Evolutionary conservation across 805 yeast genomes (phyloP), one percentile per base, ranked within the genome.

Genomic region (Nakazawaea pomicola): DNA sequence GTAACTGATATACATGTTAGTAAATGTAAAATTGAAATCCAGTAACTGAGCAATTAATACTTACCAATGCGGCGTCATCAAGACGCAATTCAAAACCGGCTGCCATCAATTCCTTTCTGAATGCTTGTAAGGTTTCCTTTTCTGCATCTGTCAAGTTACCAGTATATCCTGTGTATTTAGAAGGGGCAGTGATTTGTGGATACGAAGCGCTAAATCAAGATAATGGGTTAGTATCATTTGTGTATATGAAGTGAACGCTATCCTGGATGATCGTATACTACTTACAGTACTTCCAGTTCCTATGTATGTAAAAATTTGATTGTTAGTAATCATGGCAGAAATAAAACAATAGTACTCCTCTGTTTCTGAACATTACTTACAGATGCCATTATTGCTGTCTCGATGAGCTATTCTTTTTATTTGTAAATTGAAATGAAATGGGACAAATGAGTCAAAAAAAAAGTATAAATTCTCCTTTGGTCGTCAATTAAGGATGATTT

Each of bases 11-110:
- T 21, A 11, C 9, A 17, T 16, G 24, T n/a, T n/a, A 21, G 3
- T n/a, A 10, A n/a, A n/a, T n/a, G n/a, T n/a, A n/a, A n/a, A n/a
- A n/a, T n/a, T n/a, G n/a, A n/a, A n/a, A n/a, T n/a, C n/a, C n/a
- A n/a, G n/a, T n/a, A n/a, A n/a, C n/a, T n/a, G n/a, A n/a, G n/a
- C n/a, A n/a, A n/a, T n/a, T n/a, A n/a, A n/a, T n/a, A 50, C 56
- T 43, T 49, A 77, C 70, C 49, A 84, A 65, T 3, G 93, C 74
- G 12, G 96, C 87, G 54, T 87, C 96, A 61, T 93, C 99, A 41
- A 86, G 63, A 54, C 98, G 80, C 39, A 77, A 72, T n/a, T 68
- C 71, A 65, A 70, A 88, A 4, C 95, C 96, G 39, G 66, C 72
- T 10, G 71, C 81, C 44, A 62, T 62, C 48, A 90, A 70, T 36